Evolutionary conservation across 768 basidiomycete genomes (phyloP), one percentile per base, ranked within the genome.

Genomic region (Trametes elegans): DNA sequence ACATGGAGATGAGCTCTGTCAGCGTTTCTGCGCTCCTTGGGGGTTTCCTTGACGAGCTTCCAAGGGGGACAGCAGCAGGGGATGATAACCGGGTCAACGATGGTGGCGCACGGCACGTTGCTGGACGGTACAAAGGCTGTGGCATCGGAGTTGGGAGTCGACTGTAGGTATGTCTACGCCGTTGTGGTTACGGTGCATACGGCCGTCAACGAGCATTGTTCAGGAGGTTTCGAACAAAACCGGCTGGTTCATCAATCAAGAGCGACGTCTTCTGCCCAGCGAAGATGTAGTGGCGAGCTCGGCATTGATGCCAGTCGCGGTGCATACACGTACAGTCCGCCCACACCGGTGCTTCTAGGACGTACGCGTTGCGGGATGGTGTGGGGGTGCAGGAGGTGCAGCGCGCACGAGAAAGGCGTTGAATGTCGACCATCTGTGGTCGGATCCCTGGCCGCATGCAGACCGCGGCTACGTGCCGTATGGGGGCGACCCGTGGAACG

Each of bases 51-150:
- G 21, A 19, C 36, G 50, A 45, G 36, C 21, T 40, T 46, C 43
- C 43, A 46, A 24, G 14, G 44, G 26, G 42, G 36, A 19, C 46
- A 21, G 34, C 16, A 40, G 42, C 13, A 39, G 51, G 34, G 42
- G 21, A 43, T 31, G 51, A 53, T 53, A 35, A 34, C 51, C 57
- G 51, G 57, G 46, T 58, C 40, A 49, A 49, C 51, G 46, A 34
- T 58, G 57, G 57, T 58, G 57, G 57, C 57, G 57, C 40, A 9
- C 28, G n/a, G 28, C 35, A 49, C 55, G 55, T 41, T 29, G 55
- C 41, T 29, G 10, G 19, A 27, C 35, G 41, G 36, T 29, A 28
- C 55, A 13, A 45, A 32, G 56, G 42, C 49, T 50, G 44, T 57
- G 46, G 54, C 41, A 35, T 34, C 51, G 32, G 45, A 46, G 45